Evolutionary conservation across 345 rosid species (phyloP), one percentile per base, ranked within the genome.

Genomic region (Bretschneidera sinensis): DNA sequence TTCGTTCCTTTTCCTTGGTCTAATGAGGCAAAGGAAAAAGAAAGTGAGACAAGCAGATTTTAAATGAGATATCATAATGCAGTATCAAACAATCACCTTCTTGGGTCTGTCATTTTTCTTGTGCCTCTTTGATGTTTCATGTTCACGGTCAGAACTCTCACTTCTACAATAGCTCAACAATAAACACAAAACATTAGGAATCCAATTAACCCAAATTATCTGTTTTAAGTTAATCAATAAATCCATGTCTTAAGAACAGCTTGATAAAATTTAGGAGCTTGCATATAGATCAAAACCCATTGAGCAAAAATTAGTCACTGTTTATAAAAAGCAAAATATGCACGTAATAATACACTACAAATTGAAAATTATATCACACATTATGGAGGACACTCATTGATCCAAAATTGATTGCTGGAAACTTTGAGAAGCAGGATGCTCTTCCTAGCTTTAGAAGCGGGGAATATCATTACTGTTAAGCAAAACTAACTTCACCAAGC

Each of bases 1-100:
- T 85, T 59, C 77, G 63, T 2, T 82, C 97, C 79, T 84, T 90
- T 43, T 88, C 89, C 72, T 88, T 91, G 33, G 64, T 67, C 99
- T 83, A 54, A 33, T 20, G 67, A 61, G 17, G 51, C 21, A 72
- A 63, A 59, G 10, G n/a, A 21, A 18, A 9, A 56, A 57, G 4
- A 24, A 47, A 13, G 61, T 71, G 55, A 58, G 53, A 71, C 25
- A 22, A 55, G 50, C 35, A 31, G 22, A 54, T 24, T 33, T 22
- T 17, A 33, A 67, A 21, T 4, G 35, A 61, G n/a, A 49, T n/a
- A 54, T 19, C n/a, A 51, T 20, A 54, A 43, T 43, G 35, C 39
- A 39, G 31, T n/a, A 54, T 56, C 43, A 61, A 73, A 35, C 5
- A 23, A 31, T 1, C 13, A 94, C 99, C 99, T 88, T 94, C 84